A percentile compares a stretch with the other conserved stretches of the same genome.
phyloP scores from a whole-genome alignment of 805 yeast genomes.

The Ogataea parapolymorpha region DNA sequence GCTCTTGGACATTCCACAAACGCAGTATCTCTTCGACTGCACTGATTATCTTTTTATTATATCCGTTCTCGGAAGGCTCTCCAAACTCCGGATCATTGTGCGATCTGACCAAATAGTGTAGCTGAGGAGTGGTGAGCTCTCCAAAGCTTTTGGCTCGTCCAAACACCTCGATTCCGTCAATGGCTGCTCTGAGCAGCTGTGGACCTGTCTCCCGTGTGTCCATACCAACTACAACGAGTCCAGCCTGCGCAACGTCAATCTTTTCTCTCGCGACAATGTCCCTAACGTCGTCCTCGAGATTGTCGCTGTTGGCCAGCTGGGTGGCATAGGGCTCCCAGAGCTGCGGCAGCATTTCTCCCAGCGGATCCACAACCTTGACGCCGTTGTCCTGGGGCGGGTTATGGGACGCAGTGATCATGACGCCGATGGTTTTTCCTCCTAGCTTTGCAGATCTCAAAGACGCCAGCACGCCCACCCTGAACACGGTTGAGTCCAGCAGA shows the following conservation, averaged over 20 bases:
- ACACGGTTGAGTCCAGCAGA: slow-evolving; percentile 74
- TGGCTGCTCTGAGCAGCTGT: slow-evolving; percentile 51
- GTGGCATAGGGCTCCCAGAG: slow-evolving; percentile 87
- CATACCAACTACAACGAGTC: slow-evolving; percentile 65
- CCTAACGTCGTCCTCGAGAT: slow-evolving; percentile 38
- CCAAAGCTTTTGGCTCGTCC: slow-evolving; percentile 57
- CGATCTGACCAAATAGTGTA: slow-evolving; percentile 80
- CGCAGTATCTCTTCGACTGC: slow-evolving; percentile 48
- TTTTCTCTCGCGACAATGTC: slow-evolving; percentile 38
- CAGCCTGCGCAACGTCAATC: slow-evolving; percentile 42
- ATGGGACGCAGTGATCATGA: slow-evolving; percentile 95
- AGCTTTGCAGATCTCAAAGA: slow-evolving; percentile 72
- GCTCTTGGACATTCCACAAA: slow-evolving; percentile 21
- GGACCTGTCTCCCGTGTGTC: slow-evolving; percentile 90
- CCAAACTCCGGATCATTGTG: slow-evolving; percentile 67
- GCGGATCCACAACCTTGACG: slow-evolving; percentile 89
- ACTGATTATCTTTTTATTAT: slow-evolving; percentile 57
- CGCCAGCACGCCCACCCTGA: slow-evolving; percentile 80
- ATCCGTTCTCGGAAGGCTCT: slow-evolving; percentile 60
- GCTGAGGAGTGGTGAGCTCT: slow-evolving; percentile 86
- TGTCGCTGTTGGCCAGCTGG: slow-evolving; percentile 64
- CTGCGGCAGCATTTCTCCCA: slow-evolving; percentile 83
- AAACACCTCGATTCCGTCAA: slow-evolving; percentile 56
- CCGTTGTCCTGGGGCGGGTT: slow-evolving; percentile 93
- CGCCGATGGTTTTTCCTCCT: slow-evolving; percentile 74